A percentile compares a stretch with the other conserved stretches of the same genome.
phyloP scores from a whole-genome alignment of 1,284 basidiomycete species.

The Coniferiporia weirii region DNA sequence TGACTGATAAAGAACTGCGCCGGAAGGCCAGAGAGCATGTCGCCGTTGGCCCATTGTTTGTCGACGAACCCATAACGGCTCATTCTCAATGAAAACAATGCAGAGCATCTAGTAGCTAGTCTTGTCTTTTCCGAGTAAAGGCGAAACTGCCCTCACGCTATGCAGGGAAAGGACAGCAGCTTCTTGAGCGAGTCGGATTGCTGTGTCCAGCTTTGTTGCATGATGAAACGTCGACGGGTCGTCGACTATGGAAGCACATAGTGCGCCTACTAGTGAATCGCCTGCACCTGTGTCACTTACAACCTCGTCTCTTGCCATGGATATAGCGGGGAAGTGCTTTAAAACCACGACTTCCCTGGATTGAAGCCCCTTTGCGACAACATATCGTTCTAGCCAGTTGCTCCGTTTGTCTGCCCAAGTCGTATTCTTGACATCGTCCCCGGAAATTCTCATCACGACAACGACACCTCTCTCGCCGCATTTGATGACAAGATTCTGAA shows the following conservation, averaged over 20 bases:
- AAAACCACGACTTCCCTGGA: constrained; percentile 50
- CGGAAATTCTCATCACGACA: constrained; percentile 52
- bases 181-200: constrained; percentile 51
- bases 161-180: constrained; percentile 63
- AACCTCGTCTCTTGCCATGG: constrained; percentile 37
- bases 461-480: constrained; percentile 67
- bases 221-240: constrained; percentile 42
- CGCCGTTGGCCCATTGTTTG: constrained; percentile 49
- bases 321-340: constrained; percentile 64
- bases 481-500: constrained; percentile 79
- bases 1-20: constrained; percentile 39
- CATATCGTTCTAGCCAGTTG: constrained; percentile 39
- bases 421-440: constrained; percentile 34
- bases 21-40: constrained; percentile 52
- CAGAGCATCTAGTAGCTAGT: background rate
- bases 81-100: background rate
- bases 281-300: constrained; percentile 88
- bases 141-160: constrained; percentile 62
- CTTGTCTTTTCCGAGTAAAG: constrained; percentile 33
- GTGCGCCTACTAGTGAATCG: constrained; percentile 78
- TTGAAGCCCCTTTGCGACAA: constrained; percentile 46
- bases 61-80: background rate
- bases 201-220: constrained; percentile 36
- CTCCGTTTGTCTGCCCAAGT: constrained; percentile 46
- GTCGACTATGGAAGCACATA: constrained; percentile 53